Evolutionary conservation across 2,329 filamentous ascomycete species (phyloP), one percentile per base, ranked within the genome.

Genomic region (Sporothrix dimorphospora): DNA sequence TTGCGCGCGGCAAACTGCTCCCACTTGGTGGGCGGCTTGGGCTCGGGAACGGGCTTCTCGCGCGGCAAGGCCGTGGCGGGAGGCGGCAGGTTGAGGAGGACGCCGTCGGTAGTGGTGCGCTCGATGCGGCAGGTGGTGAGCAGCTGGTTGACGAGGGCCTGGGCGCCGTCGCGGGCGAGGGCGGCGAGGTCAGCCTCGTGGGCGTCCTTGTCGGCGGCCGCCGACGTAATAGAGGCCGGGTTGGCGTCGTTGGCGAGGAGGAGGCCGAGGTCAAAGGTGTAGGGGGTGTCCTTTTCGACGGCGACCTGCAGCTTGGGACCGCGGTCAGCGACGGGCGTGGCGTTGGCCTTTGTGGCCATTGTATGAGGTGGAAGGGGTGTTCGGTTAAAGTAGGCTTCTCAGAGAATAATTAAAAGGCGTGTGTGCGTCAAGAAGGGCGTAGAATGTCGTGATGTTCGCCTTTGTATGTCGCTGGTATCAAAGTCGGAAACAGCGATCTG

Each of bases 1-100:
- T 98, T 97, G 89, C 97, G 97, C 81, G 90, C 92, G 61, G 96
- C 96, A 84, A 99, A 99, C 79, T 91, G 89, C 85, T 97, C 91
- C 96, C 96, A 99, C 81, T 94, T 97, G 73, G 95, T 98, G 76
- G 91, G 91, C 72, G 91, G 85, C 84, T 94, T 96, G 76, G 90
- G 88, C 71, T 89, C 87, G 0, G 96, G 96, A 9, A 98, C 85
- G 11, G 94, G 93, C 83, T 99, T 98, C 84, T 98, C 94, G 77
- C 96, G 92, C 30, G 96, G 96, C 4, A 98, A 86, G 0, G 85
- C 81, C 1, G 92, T 97, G 24, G 87, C 84, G 0, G 89, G 85
- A 0, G 87, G 81, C 0, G 96, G 96, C 0, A 99, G 90, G 19
- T 88, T 86, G 70, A 98, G 89, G 67, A 95, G 89, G 1, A 98